Base-by-base conservation (phyloP, 192 early-diverging fungal species). In the Gorgonomyces haynaldii region DNA sequence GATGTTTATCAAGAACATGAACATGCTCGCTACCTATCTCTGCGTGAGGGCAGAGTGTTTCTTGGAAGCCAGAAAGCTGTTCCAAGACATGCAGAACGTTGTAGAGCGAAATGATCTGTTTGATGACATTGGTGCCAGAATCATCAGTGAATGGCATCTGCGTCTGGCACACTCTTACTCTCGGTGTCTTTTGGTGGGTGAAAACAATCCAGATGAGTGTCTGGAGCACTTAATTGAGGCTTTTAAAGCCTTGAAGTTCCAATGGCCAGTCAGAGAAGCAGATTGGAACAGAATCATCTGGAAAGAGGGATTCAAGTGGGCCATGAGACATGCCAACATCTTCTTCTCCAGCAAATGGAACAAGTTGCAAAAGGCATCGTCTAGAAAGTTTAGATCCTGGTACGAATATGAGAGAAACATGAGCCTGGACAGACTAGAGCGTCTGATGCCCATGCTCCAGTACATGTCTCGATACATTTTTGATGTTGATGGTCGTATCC, bases 1-100 rank as follows among this genome's bases (percentile, higher is more conserved):
- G 3, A 20, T 26, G 21, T n/a, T 26, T 35, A 48, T 48, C 13
- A 3, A 27, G 27, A 26, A 48, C 28, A 35, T 48, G 32, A 25
- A 26, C 5, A 48, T 48, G 46, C 46, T 48, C 8, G 46, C 22
- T n/a, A 48, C 22, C 31, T 48, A 19, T 35, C 27, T 48, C 13
- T 24, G 20, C 7, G 22, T 48, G 5, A 35, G 2, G 9, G 32
- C 34, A 12, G 46, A 48, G 20, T 28, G 20, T 22, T 48, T 26
- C 46, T 26, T 26, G 21, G 46, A 48, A 35, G 36, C 28, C 4
- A 48, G 22, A 26, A 25, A 35, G 8, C 23, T 48, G 9, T 48
- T 26, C 17, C n/a, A 10, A 4, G 22, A 38, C 17, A 48, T 48
- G 22, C 17, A 48, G 27, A 23, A 21, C 2, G 24, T 27, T 2